A percentile compares a stretch with the other conserved stretches of the same genome.
Conservation (phyloP, 148 eudicot species). For the Dianthus caryophyllus region DNA sequence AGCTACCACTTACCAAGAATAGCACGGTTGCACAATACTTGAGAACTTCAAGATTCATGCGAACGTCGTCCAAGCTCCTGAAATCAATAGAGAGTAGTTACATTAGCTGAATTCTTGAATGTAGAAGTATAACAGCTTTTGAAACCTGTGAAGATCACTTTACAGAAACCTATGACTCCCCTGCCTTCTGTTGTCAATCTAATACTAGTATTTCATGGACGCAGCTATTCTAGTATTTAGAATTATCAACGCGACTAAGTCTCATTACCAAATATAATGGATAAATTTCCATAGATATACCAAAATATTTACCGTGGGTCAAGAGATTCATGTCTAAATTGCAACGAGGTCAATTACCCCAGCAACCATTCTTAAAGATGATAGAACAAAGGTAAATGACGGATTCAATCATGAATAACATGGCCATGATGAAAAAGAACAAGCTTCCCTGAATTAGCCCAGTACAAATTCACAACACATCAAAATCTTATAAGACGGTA, state of each 20-base stretch:
- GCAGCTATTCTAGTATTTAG: not conserved
- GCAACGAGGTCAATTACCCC: not conserved
- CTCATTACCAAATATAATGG: not conserved
- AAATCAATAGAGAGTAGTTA: constrained; percentile 22
- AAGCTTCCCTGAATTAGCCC: not conserved
- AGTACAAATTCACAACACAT: not conserved
- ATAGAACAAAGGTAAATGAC: not conserved
- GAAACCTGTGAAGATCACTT: not conserved
- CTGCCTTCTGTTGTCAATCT: not conserved
- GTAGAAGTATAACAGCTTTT: not conserved
- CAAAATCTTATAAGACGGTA: not conserved
- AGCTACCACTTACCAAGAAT: constrained; percentile 96
- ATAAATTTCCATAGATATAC: not conserved
- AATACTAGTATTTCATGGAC: not conserved
- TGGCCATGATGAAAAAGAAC: not conserved
- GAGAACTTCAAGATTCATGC: constrained; percentile 96
- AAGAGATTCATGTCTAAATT: not conserved
- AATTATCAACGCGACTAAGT: not conserved
- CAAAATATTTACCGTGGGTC: not conserved
- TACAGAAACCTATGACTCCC: not conserved
- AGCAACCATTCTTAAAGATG: not conserved
- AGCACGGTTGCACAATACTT: constrained; percentile 87
- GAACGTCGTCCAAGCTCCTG: constrained; percentile 98
- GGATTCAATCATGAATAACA: not conserved
- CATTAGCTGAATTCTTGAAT: not conserved